Percentiles rank a stretch among this genome's conserved stretches.
Evolutionary conservation across 305 asterid species (phyloP).

Genomic region (Fraxinus platypoda): DNA sequence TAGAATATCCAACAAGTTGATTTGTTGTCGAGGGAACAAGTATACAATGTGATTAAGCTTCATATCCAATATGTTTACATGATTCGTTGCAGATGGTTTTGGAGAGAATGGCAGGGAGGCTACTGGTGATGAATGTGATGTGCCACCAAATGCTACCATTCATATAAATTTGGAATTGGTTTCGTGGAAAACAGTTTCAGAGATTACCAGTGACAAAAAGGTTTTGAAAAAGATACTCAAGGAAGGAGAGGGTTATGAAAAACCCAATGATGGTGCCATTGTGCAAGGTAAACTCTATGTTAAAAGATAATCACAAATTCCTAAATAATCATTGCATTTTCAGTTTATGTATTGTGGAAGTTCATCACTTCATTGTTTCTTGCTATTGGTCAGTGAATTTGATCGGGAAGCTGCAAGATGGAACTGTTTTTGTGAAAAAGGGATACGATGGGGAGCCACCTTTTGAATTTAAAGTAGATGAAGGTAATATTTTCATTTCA

Average conservation of each 20-base stretch:
- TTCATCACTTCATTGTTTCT: background rate
- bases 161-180: conserved; percentile 57
- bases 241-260: conserved; percentile 83
- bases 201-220: conserved; percentile 74
- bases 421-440: conserved; percentile 57
- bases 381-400: conserved; percentile 54
- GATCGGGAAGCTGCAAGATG: conserved; percentile 72
- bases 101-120: conserved; percentile 81
- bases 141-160: conserved; percentile 71
- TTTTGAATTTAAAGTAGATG: conserved; percentile 71
- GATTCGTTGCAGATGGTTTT: conserved; percentile 60
- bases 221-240: conserved; percentile 65
- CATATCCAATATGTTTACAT: background rate
- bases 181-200: conserved; percentile 80
- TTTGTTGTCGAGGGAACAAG: background rate
- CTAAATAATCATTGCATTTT: background rate
- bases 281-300: conserved; percentile 50
- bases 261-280: conserved; percentile 75
- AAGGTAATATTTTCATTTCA: conserved; percentile 44
- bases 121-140: conserved; percentile 53
- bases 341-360: background rate
- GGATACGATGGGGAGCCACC: conserved; percentile 66
- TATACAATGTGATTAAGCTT: background rate
- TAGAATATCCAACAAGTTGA: background rate
- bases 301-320: background rate